Percentiles rank a stretch among this genome's conserved stretches.
phyloP scores from a whole-genome alignment of 345 rosid species.

The Raphanus sativus region DNA sequence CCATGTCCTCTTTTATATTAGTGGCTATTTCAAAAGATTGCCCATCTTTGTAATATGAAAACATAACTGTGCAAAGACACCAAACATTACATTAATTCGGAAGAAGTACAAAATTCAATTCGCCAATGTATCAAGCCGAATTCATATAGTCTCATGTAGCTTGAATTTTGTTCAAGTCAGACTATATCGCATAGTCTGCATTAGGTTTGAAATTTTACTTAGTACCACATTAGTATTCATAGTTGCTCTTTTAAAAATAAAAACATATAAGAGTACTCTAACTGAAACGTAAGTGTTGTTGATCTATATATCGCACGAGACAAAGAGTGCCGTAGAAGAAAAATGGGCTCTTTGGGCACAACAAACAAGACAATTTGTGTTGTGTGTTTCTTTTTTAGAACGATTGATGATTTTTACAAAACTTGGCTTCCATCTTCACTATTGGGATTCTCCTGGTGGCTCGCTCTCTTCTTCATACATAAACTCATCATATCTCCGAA shows the following conservation, averaged over 20 bases:
- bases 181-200: too few species aligned
- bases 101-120: not conserved
- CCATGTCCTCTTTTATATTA: too few species aligned
- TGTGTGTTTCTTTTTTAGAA: not conserved
- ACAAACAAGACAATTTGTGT: not conserved
- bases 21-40: not conserved
- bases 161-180: too few species aligned
- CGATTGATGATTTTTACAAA: slow-evolving; percentile 1
- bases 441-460: slow-evolving; percentile 21
- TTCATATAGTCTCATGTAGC: not conserved
- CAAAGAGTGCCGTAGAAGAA: not conserved
- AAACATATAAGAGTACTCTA: not conserved
- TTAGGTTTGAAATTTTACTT: too few species aligned
- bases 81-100: not conserved
- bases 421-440: slow-evolving; percentile 25
- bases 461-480: slow-evolving; percentile 16
- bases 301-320: not conserved
- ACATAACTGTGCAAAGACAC: not conserved
- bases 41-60: not conserved
- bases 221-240: too few species aligned
- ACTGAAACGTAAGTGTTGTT: not conserved
- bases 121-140: not conserved
- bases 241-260: too few species aligned
- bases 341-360: not conserved
- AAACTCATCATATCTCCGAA: slow-evolving; percentile 35